Evolutionary conservation across 2,329 filamentous ascomycete species (phyloP).

Genomic region (Moelleriella libera): DNA sequence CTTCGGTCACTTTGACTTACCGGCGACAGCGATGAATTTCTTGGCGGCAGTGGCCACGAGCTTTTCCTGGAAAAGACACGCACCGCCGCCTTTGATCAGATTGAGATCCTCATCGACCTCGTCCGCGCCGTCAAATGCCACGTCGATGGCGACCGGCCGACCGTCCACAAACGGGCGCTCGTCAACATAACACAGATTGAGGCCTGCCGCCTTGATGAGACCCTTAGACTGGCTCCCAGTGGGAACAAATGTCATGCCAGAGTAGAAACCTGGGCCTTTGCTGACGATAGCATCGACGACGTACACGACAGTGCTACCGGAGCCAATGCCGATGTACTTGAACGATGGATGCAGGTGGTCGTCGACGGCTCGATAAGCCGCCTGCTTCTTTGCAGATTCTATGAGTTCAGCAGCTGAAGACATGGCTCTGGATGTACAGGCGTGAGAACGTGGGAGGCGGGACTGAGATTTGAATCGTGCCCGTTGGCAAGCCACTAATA

Average conservation of each 20-base stretch:
- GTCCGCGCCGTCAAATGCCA: conserved; percentile 92
- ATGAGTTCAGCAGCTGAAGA: conserved; percentile 28
- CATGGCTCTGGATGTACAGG: conserved; percentile 14
- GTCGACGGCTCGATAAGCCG: conserved; percentile 58
- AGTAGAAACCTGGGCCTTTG: conserved; percentile 37
- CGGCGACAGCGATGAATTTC: conserved; percentile 78
- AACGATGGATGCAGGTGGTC: conserved; percentile 53
- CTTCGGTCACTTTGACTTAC: conserved; percentile 26
- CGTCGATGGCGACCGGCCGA: conserved; percentile 50
- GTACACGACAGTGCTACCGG: conserved; percentile 70
- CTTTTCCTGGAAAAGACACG: conserved; percentile 97
- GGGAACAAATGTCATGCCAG: conserved; percentile 70
- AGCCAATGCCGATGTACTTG: conserved; percentile 64
- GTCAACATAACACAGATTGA: conserved; percentile 67
- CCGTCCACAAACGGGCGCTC: conserved; percentile 41
- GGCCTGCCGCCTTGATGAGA: conserved; percentile 65
- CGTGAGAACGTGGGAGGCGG: no score
- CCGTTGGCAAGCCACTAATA: no score
- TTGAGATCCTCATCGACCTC: conserved; percentile 93
- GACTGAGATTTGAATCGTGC: no score
- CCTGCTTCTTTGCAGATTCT: conserved; percentile 61
- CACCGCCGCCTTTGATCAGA: conserved; percentile 94
- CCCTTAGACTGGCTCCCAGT: conserved; percentile 86
- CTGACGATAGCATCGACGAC: conserved; percentile 68
- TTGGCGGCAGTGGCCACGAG: conserved; percentile 73